Conservation (phyloP, 2,329 filamentous ascomycete species). For the Fulvia fulva region DNA sequence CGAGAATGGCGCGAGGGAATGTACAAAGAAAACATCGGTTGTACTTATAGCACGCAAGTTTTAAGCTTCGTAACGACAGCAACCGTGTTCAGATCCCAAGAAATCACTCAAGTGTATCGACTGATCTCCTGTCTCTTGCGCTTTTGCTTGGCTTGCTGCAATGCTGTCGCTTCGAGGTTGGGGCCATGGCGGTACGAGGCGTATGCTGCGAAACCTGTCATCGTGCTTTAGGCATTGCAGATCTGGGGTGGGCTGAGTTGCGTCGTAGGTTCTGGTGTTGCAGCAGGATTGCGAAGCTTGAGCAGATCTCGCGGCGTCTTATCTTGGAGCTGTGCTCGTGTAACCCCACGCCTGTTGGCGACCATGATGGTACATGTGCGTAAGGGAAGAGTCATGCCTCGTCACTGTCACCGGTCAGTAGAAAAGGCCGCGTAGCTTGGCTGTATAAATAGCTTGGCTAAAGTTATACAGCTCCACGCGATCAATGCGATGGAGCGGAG, state of each 20-base stretch:
- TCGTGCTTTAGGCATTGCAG: background rate
- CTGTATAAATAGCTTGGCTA: background rate
- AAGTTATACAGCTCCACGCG: background rate
- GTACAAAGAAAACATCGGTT: background rate
- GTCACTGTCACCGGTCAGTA: background rate
- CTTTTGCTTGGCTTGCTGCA: background rate
- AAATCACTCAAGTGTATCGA: background rate
- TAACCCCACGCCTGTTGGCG: background rate
- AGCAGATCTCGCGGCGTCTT: background rate
- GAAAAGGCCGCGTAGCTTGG: background rate
- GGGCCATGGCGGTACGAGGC: background rate
- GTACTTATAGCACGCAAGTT: background rate
- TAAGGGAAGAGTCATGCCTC: background rate
- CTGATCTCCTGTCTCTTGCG: background rate
- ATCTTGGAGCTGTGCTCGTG: background rate
- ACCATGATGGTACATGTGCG: background rate
- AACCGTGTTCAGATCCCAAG: background rate
- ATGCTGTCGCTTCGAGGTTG: background rate
- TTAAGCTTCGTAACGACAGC: background rate
- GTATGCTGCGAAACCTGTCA: background rate
- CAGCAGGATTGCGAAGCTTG: background rate
- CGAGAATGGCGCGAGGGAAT: background rate
- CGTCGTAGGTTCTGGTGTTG: background rate
- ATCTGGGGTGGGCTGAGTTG: background rate
- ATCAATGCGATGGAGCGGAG: background rate